Evolutionary conservation across 352 stramenopile species (phyloP).

Genomic region (Peronosclerospora sorghi): DNA sequence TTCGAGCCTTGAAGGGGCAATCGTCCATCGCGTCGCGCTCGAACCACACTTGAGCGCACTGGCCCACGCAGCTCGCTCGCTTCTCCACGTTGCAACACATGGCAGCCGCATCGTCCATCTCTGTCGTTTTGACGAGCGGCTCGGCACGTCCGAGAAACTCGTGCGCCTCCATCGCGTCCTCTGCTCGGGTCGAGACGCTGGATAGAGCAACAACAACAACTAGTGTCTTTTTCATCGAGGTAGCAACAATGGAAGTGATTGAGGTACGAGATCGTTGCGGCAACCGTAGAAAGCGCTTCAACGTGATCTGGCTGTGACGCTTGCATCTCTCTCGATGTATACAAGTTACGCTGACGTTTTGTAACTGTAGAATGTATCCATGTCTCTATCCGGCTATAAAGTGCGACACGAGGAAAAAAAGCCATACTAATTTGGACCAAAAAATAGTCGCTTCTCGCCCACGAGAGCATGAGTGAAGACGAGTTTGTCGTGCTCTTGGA

Average conservation of each 20-base stretch:
- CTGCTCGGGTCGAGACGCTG: not conserved
- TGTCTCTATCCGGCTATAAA: too few relatives aligned
- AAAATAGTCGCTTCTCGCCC: too few relatives aligned
- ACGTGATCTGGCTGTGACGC: too few relatives aligned
- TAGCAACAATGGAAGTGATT: not conserved
- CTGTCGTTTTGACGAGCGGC: not conserved
- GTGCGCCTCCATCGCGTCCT: not conserved
- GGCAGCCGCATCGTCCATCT: slow-evolving; percentile 3
- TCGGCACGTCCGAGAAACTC: slow-evolving; percentile 2
- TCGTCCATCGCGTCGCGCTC: not conserved
- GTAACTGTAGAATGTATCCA: too few relatives aligned
- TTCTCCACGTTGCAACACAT: slow-evolving; percentile 6
- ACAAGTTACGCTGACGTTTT: too few relatives aligned
- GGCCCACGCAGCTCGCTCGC: slow-evolving; percentile 5
- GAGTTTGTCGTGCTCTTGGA: slow-evolving; percentile 79
- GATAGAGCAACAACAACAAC: not conserved
- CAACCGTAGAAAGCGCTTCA: not conserved
- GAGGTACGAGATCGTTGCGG: not conserved
- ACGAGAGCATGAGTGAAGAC: slow-evolving; percentile 68
- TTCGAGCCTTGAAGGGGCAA: not conserved
- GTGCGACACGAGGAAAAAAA: too few relatives aligned
- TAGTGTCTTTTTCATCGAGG: too few relatives aligned
- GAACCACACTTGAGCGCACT: slow-evolving; percentile 21
- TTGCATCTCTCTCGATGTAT: too few relatives aligned
- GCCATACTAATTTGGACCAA: too few relatives aligned